phyloP scores from a whole-genome alignment of 148 eudicot species.

The Persicaria tinctoria region DNA sequence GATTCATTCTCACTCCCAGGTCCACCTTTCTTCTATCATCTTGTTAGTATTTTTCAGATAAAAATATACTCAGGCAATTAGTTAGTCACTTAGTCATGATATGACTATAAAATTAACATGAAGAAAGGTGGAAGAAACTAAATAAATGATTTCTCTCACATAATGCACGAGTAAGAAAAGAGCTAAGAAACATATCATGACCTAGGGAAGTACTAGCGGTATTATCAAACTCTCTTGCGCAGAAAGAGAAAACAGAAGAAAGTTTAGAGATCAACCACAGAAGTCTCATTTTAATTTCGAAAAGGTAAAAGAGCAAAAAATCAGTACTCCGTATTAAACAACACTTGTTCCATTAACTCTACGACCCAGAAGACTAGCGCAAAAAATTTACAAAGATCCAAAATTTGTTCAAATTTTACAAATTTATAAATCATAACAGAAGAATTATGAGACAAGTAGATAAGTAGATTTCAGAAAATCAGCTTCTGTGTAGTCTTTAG shows the following conservation, averaged over 20 bases:
- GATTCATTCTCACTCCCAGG: background rate
- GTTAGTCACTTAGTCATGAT: background rate
- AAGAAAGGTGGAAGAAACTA: background rate
- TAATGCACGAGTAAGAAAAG: background rate
- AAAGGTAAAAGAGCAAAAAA: background rate
- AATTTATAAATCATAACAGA: background rate
- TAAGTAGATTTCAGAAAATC: background rate
- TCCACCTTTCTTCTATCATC: background rate
- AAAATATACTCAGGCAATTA: background rate
- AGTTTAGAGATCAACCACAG: background rate
- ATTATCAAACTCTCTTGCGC: background rate
- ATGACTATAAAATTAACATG: background rate
- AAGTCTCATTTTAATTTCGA: background rate
- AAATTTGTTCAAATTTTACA: background rate
- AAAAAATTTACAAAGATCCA: no score
- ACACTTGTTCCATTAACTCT: no score
- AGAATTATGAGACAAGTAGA: background rate
- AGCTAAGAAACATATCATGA: background rate
- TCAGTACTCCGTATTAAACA: no score
- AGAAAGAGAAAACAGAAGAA: background rate
- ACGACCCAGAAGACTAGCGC: no score
- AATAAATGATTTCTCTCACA: background rate
- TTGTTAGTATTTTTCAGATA: background rate
- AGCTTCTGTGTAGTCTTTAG: background rate
- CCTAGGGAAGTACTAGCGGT: background rate